Percentiles rank a stretch among this genome's conserved stretches.
Conservation (phyloP, 2,329 filamentous ascomycete species). For the Aureobasidium sp. region DNA sequence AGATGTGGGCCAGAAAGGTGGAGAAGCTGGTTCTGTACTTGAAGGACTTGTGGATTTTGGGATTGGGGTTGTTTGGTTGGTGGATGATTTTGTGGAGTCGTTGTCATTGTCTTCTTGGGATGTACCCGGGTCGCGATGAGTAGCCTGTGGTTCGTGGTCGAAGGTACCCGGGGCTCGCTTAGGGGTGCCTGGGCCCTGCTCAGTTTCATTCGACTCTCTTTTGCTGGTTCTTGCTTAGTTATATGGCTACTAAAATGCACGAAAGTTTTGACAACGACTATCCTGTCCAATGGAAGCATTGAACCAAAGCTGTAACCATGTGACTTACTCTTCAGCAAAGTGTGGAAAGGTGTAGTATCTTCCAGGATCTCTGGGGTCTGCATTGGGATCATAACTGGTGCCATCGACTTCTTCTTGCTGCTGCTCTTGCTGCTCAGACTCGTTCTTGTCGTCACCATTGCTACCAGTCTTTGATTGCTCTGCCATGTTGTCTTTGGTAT, state of each 20-base stretch:
- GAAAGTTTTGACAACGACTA: neutral
- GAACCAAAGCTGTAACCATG: neutral
- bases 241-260: neutral
- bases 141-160: neutral
- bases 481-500: neutral
- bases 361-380: constrained; percentile 7
- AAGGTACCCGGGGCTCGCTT: neutral
- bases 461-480: neutral
- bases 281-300: neutral
- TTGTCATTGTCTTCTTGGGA: neutral
- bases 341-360: constrained; percentile 10
- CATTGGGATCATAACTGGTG: neutral
- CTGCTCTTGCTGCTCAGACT: neutral
- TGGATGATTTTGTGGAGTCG: no score
- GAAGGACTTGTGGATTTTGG: neutral
- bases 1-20: neutral
- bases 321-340: constrained; percentile 4
- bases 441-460: neutral
- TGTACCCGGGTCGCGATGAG: neutral
- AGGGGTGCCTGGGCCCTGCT: neutral
- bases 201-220: neutral
- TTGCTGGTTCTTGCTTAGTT: neutral
- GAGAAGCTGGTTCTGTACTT: neutral
- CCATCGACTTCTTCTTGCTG: neutral
- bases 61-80: neutral